These are phyloP conservation scores for Collybia sordida DNA, from an alignment of 768 basidiomycete species.

Conservation along the genomic window DNA sequence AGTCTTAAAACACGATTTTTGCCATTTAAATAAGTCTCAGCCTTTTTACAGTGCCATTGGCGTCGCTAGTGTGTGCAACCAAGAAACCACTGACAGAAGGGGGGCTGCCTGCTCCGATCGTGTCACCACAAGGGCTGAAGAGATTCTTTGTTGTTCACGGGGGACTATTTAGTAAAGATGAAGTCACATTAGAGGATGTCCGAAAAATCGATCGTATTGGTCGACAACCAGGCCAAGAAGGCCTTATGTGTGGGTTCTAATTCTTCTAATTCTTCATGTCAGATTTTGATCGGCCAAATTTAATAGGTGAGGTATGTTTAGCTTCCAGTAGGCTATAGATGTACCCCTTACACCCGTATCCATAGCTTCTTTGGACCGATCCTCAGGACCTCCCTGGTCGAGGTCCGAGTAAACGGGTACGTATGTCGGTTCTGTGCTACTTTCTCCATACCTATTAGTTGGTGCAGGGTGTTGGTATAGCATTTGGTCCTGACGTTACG, in stretches of 20 bases:
- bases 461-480: conserved; percentile 87
- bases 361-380: conserved; percentile 91
- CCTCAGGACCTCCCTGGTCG: conserved; percentile 87
- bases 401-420: conserved; percentile 92
- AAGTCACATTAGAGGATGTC: conserved; percentile 92
- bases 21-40: background rate
- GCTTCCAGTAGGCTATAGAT: background rate
- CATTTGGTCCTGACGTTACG: conserved; percentile 95
- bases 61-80: conserved; percentile 80
- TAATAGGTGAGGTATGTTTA: conserved; percentile 58
- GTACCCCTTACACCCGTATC: background rate
- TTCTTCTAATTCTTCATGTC: conserved; percentile 17
- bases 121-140: conserved; percentile 80
- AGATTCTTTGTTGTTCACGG: conserved; percentile 96
- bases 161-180: conserved; percentile 93
- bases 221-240: conserved; percentile 90
- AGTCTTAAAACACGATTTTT: conserved; percentile 25
- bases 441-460: conserved; percentile 13
- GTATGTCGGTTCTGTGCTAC: conserved; percentile 22
- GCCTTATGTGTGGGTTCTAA: conserved; percentile 79
- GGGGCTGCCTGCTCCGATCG: conserved; percentile 52
- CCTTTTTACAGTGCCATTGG: conserved; percentile 69
- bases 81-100: conserved; percentile 45
- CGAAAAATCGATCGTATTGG: conserved; percentile 85
- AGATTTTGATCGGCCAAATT: conserved; percentile 9